These are phyloP conservation scores for Chalciporus sp. DNA, from an alignment of 1,284 basidiomycete species.

Conservation along the genomic window DNA sequence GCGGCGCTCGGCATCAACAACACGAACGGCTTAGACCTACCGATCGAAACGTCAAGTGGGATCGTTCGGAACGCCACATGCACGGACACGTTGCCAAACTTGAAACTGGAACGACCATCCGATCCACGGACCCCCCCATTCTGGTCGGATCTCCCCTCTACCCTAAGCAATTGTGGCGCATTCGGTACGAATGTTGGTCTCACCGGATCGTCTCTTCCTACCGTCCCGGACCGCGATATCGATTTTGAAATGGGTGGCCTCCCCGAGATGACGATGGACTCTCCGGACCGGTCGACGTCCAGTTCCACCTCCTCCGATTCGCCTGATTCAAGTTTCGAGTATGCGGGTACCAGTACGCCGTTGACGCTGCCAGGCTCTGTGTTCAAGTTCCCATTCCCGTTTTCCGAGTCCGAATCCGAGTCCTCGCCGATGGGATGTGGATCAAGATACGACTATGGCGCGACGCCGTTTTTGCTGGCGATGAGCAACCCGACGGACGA, in stretches of 20 bases:
- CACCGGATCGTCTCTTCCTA: background rate
- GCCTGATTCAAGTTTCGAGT: background rate
- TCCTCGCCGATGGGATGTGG: background rate
- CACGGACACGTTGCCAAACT: background rate
- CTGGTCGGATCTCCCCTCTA: background rate
- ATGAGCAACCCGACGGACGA: slow-evolving; percentile 9
- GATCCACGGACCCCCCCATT: background rate
- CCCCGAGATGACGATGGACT: background rate
- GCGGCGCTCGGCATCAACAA: background rate
- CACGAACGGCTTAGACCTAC: background rate
- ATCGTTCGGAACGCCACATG: background rate
- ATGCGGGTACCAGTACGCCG: background rate
- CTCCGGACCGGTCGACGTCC: background rate
- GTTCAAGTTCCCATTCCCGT: background rate
- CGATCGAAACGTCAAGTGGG: background rate
- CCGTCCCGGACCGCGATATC: background rate
- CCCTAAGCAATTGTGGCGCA: background rate
- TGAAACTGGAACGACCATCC: background rate
- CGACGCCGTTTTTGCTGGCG: background rate
- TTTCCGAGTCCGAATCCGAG: background rate
- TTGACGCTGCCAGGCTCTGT: background rate
- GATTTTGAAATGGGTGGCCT: background rate
- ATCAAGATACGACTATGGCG: background rate
- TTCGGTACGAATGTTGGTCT: background rate
- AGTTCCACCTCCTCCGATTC: background rate